These are phyloP conservation scores for Sporothrix protearum DNA, from an alignment of 2,329 filamentous ascomycete genomes.

Conservation along the genomic window DNA sequence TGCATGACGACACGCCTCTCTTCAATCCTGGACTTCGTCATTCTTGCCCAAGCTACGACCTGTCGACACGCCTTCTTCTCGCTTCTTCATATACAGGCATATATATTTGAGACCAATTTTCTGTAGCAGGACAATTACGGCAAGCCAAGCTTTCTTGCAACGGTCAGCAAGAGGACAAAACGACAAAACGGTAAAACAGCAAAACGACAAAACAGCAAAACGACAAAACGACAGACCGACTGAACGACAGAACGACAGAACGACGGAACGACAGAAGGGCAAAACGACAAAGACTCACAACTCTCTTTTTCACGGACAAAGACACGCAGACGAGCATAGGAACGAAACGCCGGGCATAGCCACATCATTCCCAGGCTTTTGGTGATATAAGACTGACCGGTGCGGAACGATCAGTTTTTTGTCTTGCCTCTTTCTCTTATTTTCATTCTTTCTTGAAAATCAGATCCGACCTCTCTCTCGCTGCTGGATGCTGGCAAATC, in stretches of 20 bases:
- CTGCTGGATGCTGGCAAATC: constrained; percentile 2
- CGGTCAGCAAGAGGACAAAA: background rate
- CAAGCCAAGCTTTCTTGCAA: background rate
- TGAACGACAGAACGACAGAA: background rate
- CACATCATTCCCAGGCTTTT: background rate
- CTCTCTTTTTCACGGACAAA: background rate
- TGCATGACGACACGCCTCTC: constrained; percentile 16
- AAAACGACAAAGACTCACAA: background rate
- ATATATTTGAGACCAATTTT: constrained; percentile 23
- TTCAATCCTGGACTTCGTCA: background rate
- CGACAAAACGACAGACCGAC: background rate
- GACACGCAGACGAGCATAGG: background rate
- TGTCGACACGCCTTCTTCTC: background rate
- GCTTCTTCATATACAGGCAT: background rate
- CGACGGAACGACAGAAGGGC: background rate
- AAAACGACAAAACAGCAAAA: background rate
- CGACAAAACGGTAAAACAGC: background rate
- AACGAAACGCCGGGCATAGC: constrained; percentile 5
- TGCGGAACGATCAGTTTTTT: background rate
- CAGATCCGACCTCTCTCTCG: constrained; percentile 6
- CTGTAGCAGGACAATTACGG: background rate
- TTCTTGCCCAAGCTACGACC: background rate
- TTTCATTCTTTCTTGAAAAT: background rate
- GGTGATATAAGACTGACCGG: constrained; percentile 2
- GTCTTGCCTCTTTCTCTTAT: background rate